Evolutionary conservation across 768 basidiomycete genomes (phyloP).

Genomic region (Postia placenta): DNA sequence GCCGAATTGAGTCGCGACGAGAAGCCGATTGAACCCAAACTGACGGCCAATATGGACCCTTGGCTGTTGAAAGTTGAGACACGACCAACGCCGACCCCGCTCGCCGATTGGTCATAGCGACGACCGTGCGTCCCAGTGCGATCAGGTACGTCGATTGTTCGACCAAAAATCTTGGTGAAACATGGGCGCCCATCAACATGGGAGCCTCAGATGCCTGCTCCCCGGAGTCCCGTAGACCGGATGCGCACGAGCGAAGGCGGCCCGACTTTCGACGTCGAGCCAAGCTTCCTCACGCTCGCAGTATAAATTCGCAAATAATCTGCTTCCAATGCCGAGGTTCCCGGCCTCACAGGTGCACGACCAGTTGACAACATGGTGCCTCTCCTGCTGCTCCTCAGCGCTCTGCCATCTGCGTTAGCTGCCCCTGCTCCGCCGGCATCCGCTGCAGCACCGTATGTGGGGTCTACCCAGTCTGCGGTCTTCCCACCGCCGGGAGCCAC

Average conservation of each 20-base stretch:
- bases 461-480: conserved; percentile 32
- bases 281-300: background rate
- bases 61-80: too few relatives aligned
- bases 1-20: too few relatives aligned
- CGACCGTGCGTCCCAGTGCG: background rate
- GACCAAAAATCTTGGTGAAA: too few relatives aligned
- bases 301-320: background rate
- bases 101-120: background rate
- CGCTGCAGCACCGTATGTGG: conserved; percentile 35
- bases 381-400: conserved; percentile 2
- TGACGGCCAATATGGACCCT: too few relatives aligned
- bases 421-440: conserved; percentile 6
- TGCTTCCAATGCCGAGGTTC: background rate
- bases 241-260: background rate
- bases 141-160: too few relatives aligned
- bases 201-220: too few relatives aligned
- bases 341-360: conserved; percentile 11
- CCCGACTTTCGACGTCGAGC: background rate
- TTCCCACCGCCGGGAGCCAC: conserved; percentile 39
- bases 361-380: conserved; percentile 8
- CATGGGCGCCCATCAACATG: too few relatives aligned
- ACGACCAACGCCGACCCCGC: too few relatives aligned
- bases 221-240: too few relatives aligned
- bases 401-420: conserved; percentile 2
- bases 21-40: too few relatives aligned